Conservation (phyloP, 2,329 filamentous ascomycete genomes). For the Huntiella abstrusa region DNA sequence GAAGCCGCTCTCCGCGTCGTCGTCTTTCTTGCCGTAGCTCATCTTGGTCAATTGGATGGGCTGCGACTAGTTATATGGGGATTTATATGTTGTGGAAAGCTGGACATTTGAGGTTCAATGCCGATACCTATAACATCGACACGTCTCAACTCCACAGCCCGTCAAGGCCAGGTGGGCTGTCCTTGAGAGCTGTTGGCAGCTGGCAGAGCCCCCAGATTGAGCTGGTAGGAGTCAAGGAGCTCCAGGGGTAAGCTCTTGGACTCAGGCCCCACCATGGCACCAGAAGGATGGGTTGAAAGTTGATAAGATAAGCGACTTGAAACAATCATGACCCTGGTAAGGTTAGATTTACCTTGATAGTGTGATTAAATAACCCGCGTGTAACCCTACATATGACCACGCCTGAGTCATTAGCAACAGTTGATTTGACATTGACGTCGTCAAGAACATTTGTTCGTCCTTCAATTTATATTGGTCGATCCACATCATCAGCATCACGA, state of each 20-base stretch:
- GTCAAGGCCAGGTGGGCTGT: slow-evolving; percentile 3
- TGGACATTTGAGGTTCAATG: slow-evolving; percentile 6
- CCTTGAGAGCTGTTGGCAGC: neutral
- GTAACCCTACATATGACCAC: too few species aligned
- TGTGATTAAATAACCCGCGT: too few species aligned
- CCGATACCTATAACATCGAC: slow-evolving; percentile 10
- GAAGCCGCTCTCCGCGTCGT: slow-evolving; percentile 83
- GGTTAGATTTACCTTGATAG: too few species aligned
- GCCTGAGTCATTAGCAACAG: too few species aligned
- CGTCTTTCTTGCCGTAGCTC: slow-evolving; percentile 98
- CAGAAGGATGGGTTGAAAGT: too few species aligned
- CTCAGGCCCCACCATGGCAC: too few species aligned
- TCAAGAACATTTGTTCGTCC: too few species aligned
- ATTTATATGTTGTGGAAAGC: slow-evolving; percentile 4
- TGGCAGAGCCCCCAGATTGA: neutral
- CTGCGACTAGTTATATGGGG: neutral
- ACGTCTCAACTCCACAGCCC: slow-evolving; percentile 9
- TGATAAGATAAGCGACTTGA: too few species aligned
- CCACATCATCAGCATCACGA: too few species aligned
- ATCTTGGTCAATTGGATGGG: slow-evolving; percentile 35
- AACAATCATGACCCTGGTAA: too few species aligned
- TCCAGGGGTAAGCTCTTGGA: neutral
- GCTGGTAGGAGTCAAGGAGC: neutral
- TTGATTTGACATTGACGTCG: too few species aligned
- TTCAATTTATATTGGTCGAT: too few species aligned